Conservation (phyloP, 495 filamentous ascomycete species). For the Penicillium samsonianum region DNA sequence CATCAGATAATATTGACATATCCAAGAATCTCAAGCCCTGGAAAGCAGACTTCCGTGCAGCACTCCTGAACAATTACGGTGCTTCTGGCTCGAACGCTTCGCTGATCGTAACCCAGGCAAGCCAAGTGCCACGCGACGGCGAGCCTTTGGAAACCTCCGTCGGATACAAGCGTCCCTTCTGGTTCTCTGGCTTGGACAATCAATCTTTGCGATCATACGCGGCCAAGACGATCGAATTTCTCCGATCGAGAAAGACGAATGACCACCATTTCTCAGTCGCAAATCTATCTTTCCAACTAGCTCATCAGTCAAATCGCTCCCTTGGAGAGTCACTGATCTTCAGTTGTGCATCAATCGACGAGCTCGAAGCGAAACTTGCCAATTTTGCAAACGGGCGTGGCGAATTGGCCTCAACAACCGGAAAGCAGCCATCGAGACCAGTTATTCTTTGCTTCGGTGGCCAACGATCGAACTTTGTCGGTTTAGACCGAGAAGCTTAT, state of each 20-base stretch:
- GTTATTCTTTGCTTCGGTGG: background rate
- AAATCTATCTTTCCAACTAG: background rate
- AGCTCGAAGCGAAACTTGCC: background rate
- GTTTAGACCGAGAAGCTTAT: background rate
- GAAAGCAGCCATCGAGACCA: background rate
- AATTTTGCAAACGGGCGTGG: background rate
- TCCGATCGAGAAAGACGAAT: background rate
- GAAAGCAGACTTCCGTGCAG: constrained; percentile 30
- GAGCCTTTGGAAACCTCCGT: background rate
- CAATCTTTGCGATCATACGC: background rate
- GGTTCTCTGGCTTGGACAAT: background rate
- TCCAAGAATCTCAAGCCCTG: background rate
- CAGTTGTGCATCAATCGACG: background rate
- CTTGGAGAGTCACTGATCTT: background rate
- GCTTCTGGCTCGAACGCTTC: constrained; percentile 47
- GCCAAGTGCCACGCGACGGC: background rate
- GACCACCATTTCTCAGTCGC: background rate
- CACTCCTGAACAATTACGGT: constrained; percentile 49
- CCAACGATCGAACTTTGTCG: background rate
- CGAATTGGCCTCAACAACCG: background rate
- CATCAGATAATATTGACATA: background rate
- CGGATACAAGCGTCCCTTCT: background rate
- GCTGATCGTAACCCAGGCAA: constrained; percentile 31
- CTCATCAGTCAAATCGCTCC: background rate
- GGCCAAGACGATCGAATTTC: background rate